phyloP scores from a whole-genome alignment of 331 rosid species.

The Prunus yedoensis region DNA sequence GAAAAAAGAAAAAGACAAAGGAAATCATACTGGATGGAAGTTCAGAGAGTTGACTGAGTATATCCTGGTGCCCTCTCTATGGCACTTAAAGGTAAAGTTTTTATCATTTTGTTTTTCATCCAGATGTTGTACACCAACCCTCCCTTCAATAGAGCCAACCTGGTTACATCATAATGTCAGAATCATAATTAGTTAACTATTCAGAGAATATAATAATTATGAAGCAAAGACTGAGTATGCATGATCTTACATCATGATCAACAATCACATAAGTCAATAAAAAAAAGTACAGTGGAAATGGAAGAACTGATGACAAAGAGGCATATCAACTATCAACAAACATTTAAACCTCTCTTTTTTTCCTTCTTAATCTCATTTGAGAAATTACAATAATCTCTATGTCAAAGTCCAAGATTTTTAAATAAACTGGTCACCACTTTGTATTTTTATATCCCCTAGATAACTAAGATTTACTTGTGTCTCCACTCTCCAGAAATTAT shows the following conservation, averaged over 20 bases:
- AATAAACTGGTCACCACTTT: neutral
- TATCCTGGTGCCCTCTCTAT: constrained; percentile 74
- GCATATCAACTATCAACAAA: too few relatives aligned
- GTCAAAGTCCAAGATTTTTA: neutral
- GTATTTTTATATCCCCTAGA: neutral
- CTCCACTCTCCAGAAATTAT: too few relatives aligned
- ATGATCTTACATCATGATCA: neutral
- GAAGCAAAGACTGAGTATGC: neutral
- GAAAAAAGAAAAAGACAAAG: neutral
- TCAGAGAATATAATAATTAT: neutral
- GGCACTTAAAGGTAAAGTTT: constrained; percentile 89
- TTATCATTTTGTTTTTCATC: constrained; percentile 71
- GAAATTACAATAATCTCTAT: neutral
- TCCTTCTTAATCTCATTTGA: neutral
- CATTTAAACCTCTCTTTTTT: too few relatives aligned
- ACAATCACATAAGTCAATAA: neutral
- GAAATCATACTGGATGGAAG: constrained; percentile 76
- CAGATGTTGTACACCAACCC: constrained; percentile 97
- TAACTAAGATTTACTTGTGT: neutral
- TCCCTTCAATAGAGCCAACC: constrained; percentile 98
- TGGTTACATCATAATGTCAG: constrained; percentile 30
- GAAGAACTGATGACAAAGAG: neutral
- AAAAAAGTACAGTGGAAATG: neutral
- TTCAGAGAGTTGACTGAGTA: constrained; percentile 82
- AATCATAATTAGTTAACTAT: neutral